Conservation (phyloP, 257 asterid species). For the Verbascum thapsus region DNA sequence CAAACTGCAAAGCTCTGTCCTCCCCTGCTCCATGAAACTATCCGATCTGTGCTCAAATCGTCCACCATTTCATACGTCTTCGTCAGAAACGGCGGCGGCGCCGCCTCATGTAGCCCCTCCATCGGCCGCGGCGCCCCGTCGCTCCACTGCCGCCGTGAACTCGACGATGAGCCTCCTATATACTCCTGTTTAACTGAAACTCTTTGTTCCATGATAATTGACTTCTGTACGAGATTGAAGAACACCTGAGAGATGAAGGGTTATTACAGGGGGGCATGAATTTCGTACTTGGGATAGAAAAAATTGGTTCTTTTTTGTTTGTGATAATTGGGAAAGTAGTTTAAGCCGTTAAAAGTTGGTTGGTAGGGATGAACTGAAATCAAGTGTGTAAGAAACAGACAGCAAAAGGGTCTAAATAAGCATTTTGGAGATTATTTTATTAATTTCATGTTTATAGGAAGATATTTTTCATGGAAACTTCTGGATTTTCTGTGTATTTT, state of each 20-base stretch:
- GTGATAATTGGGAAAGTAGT: constrained; percentile 31
- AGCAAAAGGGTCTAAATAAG: background rate
- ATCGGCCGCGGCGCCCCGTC: constrained; percentile 55
- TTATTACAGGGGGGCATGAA: constrained; percentile 30
- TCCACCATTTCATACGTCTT: constrained; percentile 92
- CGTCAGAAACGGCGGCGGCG: constrained; percentile 84
- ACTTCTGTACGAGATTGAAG: background rate
- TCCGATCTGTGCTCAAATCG: constrained; percentile 44
- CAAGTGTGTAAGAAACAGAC: constrained; percentile 3
- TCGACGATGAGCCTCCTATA: constrained; percentile 32
- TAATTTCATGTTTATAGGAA: no score
- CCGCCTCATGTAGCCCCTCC: constrained; percentile 78
- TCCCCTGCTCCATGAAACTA: constrained; percentile 82
- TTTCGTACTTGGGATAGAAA: background rate
- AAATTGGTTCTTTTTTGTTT: background rate
- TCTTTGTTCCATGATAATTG: constrained; percentile 34
- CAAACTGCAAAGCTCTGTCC: constrained; percentile 81
- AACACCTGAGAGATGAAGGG: constrained; percentile 19
- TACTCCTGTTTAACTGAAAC: constrained; percentile 59
- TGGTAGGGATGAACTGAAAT: constrained; percentile 8
- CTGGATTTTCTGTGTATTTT: constrained; percentile 38
- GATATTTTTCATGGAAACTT: constrained; percentile 46
- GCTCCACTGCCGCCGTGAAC: constrained; percentile 25
- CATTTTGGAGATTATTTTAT: background rate
- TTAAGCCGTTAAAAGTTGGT: constrained; percentile 33